Evolutionary conservation across 257 asterid species (phyloP), one percentile per base, ranked within the genome.

Genomic region (Paraleonurus japonicus): DNA sequence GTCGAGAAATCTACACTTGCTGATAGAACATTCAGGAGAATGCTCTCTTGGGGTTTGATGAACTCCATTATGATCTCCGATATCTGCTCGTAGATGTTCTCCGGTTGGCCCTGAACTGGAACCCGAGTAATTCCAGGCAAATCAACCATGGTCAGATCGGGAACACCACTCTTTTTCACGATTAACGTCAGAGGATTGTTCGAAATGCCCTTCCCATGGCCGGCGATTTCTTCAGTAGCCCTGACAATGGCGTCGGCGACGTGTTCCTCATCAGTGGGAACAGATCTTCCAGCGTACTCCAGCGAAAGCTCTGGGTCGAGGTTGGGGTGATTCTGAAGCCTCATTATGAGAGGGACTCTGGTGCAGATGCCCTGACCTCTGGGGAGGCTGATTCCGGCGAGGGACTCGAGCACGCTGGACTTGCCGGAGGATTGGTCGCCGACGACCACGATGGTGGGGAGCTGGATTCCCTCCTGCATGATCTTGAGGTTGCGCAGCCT

Each of bases 391-490:
- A 74, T 73, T 7, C 76, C 79, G 27, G 84, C 81, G 6, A 80
- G 76, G 69, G 81, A 80, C 51, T 80, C 81, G 5, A 80, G 84
- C 4, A 76, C 79, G 65, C 81, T 80, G 55, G 84, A 80, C 17
- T 80, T 80, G 16, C 84, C 84, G 35, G 80, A 78, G 4, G 76
- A 78, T 24, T 78, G 79, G 48, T 79, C 82, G 37, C 82, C 82
- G 51, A 79, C 74, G 3, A 82, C 85, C 4, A 85, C 89, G 17
- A 85, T 85, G 13, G 85, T 84, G 1, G 87, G 84, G 1, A 82
- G 85, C 4, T 85, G 85, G 69, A 85, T 82, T 55, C 84, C 87
- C 54, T 85, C 90, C 30, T 82, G 81, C 80, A 66, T 80, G 50
- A 85, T 67, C 15, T 82, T 82, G 3, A 82, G 81, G 81, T 60